These are phyloP conservation scores for Phytophthora meadii DNA, from an alignment of 352 stramenopile genomes.

Conservation along the genomic window DNA sequence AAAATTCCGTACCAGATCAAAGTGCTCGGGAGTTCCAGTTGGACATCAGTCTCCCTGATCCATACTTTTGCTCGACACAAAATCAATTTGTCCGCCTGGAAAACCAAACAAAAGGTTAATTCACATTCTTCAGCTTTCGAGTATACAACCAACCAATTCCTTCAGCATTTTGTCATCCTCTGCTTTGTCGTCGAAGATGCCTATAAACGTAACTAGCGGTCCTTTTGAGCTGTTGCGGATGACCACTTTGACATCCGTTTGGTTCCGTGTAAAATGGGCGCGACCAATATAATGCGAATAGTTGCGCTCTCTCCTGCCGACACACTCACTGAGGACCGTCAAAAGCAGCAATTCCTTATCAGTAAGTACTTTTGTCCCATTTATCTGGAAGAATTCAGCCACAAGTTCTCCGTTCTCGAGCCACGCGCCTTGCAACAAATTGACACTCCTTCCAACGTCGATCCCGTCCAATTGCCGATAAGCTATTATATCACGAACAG, in stretches of 20 bases:
- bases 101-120: not conserved
- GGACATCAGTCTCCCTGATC: not conserved
- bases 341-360: constrained; percentile 27
- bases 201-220: constrained; percentile 26
- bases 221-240: constrained; percentile 32
- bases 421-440: constrained; percentile 31
- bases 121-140: not conserved
- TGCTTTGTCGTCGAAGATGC: constrained; percentile 17
- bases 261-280: not conserved
- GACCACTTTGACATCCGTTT: constrained; percentile 23
- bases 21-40: constrained; percentile 19
- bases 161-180: constrained; percentile 19
- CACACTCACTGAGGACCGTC: constrained; percentile 27
- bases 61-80: constrained; percentile 20
- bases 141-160: constrained; percentile 14
- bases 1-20: constrained; percentile 37
- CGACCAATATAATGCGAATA: constrained; percentile 26
- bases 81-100: constrained; percentile 27
- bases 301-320: constrained; percentile 24
- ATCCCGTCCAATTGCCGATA: constrained; percentile 20
- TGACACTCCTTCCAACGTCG: constrained; percentile 20
- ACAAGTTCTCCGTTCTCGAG: constrained; percentile 33
- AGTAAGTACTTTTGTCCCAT: constrained; percentile 10
- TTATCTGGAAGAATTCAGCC: constrained; percentile 22
- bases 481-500: constrained; percentile 22